These are phyloP conservation scores for Phytophthora cajani DNA, from an alignment of 352 stramenopile genomes.

Conservation along the genomic window DNA sequence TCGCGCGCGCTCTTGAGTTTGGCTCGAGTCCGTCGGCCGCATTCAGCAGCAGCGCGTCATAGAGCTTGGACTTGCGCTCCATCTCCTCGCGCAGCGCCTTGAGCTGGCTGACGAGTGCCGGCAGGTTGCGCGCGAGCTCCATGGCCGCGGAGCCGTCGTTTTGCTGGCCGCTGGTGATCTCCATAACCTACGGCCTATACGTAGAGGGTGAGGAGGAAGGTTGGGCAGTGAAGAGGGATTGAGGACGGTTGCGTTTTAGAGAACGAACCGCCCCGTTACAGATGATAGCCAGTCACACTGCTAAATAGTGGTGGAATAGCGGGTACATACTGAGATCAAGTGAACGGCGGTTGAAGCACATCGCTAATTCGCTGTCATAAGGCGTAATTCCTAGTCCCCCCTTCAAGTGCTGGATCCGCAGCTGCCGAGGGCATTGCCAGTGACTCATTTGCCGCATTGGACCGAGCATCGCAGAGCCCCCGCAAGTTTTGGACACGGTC, in stretches of 20 bases:
- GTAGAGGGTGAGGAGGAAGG: background rate
- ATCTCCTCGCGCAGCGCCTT: constrained; percentile 68
- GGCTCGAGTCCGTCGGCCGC: constrained; percentile 9
- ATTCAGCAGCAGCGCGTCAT: constrained; percentile 58
- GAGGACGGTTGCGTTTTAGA: background rate
- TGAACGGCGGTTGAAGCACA: background rate
- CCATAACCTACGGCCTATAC: background rate
- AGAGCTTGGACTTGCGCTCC: constrained; percentile 76
- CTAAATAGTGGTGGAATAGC: background rate
- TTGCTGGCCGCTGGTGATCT: background rate
- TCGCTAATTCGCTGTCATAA: background rate
- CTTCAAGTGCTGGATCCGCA: constrained; percentile 8
- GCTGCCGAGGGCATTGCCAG: background rate
- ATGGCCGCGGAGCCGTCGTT: constrained; percentile 18
- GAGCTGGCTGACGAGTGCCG: constrained; percentile 69
- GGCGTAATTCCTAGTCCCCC: constrained; percentile 17
- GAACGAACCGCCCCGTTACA: background rate
- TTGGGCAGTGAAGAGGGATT: constrained; percentile 3
- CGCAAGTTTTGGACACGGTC: background rate
- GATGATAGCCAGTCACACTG: constrained; percentile 8
- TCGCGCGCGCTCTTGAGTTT: background rate
- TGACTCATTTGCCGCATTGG: background rate
- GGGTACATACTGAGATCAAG: background rate
- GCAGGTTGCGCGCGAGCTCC: constrained; percentile 69
- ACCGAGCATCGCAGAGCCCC: background rate